Percentiles rank a stretch among this genome's conserved stretches.
These are phyloP conservation scores for Rhodotorula sp. DNA, from an alignment of 1,284 basidiomycete species.

Conservation along the genomic window DNA sequence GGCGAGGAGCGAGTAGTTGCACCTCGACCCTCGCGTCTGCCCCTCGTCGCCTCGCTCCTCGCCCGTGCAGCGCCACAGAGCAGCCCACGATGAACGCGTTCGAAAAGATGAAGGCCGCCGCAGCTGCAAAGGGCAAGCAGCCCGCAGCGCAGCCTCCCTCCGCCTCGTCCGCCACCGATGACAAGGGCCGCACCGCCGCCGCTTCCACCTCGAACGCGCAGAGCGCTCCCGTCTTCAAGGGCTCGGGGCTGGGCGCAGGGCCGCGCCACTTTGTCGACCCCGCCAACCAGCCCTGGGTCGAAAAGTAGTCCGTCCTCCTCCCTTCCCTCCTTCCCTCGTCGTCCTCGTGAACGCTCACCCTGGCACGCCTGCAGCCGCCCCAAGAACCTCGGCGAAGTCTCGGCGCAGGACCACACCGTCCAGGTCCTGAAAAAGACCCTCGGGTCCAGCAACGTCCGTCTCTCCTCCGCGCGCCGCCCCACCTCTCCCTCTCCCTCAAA, in stretches of 20 bases:
- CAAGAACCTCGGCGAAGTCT: constrained; percentile 95
- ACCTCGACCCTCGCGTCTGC: neutral
- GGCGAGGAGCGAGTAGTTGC: neutral
- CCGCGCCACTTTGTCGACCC: constrained; percentile 59
- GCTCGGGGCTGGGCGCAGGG: constrained; percentile 42
- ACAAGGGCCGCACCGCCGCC: neutral
- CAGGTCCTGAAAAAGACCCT: constrained; percentile 88
- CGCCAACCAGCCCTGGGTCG: constrained; percentile 85
- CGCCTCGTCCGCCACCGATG: neutral
- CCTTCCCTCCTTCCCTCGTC: neutral
- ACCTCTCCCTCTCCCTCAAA: neutral
- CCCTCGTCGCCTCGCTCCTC: too few relatives aligned
- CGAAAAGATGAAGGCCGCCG: constrained; percentile 31
- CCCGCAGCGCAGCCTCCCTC: neutral
- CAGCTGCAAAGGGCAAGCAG: constrained; percentile 7
- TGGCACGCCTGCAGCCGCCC: constrained; percentile 67
- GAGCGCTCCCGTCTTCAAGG: constrained; percentile 25
- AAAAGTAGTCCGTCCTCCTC: constrained; percentile 75
- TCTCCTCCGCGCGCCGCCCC: neutral
- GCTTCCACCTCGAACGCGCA: neutral
- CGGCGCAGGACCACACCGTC: constrained; percentile 95
- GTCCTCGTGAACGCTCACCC: neutral
- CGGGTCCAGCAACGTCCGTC: constrained; percentile 80
- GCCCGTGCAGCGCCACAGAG: constrained; percentile 2
- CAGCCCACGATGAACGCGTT: constrained; percentile 18